Base-by-base conservation (phyloP, 805 yeast genomes). In the Starmerella lactis-condensi region DNA sequence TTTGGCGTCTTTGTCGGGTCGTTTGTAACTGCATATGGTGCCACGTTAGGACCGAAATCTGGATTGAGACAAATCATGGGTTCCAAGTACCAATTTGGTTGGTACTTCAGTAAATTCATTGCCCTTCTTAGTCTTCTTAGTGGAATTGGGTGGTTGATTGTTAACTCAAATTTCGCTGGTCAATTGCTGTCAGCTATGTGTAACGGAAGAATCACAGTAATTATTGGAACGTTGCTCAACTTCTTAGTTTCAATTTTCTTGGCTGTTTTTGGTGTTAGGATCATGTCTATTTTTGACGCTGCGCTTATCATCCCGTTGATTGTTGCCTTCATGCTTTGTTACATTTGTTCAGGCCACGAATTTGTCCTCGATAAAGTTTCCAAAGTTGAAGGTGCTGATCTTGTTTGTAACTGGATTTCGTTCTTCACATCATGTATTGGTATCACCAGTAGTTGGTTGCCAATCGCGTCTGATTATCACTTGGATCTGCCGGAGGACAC, bases 111-210 rank as follows among this genome's bases (percentile, higher is more conserved):
- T 24, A 74, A 75, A 50, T 57, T 78, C 33, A 75, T 78, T 28
- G 72, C 79, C 4, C 51, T 81, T 25, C 67, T 75, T 23, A 66
- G 78, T 27, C 69, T 76, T 35, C 52, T 76, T 26, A 91, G 93
- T 30, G 74, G 75, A 11, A 50, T 77, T 43, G 93, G 93, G n/a
- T 81, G 93, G 93, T 69, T 85, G n/a, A 72, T 81, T 22, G 82
- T 79, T n/a, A 79, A 78, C 48, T 67, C 76, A 42, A 89, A 79
- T 29, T 72, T 78, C 34, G 93, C 92, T 23, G 94, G 94, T 13
- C 82, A 81, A 53, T 73, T 81, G 36, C 52, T 81, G 29, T 61
- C 69, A 6, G 64, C 75, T 25, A 58, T 81, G 14, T 70, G 81
- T 24, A 55, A 70, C 42, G 76, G 67, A 11, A 63, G 60, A 37